These are phyloP conservation scores for Beauveria sp. DNA, from an alignment of 2,329 filamentous ascomycete species.

Conservation along the genomic window DNA sequence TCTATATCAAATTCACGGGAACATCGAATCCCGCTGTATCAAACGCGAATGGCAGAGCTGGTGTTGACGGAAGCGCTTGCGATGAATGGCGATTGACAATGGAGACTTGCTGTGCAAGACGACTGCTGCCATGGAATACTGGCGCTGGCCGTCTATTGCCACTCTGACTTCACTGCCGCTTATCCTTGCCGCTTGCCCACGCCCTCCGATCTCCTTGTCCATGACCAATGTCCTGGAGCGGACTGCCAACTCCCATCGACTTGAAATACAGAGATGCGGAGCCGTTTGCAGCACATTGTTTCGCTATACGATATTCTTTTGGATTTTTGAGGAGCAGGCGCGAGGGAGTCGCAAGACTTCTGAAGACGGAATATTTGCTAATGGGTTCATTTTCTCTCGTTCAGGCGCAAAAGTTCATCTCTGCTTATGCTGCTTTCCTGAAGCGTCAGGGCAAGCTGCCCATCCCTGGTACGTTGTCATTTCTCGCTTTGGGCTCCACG, in stretches of 20 bases:
- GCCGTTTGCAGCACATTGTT: not conserved
- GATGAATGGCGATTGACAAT: not conserved
- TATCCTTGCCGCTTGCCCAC: not conserved
- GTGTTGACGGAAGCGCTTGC: not conserved
- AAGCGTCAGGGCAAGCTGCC: conserved; percentile 92
- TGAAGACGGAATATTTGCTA: conserved; percentile 68
- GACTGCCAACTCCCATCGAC: not conserved
- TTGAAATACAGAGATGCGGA: conserved; percentile 3
- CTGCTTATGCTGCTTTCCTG: conserved; percentile 79
- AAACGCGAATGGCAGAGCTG: conserved; percentile 9
- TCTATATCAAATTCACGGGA: not conserved
- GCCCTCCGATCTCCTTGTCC: conserved; percentile 9
- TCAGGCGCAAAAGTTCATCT: conserved; percentile 84
- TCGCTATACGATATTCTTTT: not conserved
- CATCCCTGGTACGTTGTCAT: conserved; percentile 64
- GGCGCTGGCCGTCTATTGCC: not conserved
- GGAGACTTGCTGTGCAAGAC: not conserved
- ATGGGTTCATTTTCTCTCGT: conserved; percentile 39
- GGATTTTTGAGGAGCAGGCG: conserved; percentile 50
- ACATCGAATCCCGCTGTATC: not conserved
- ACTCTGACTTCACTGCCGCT: not conserved
- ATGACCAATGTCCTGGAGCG: conserved; percentile 9
- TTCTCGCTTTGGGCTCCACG: not conserved
- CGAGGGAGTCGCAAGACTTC: conserved; percentile 67
- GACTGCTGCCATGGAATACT: conserved; percentile 1